Evolutionary conservation across 129 eudicot genomes (phyloP), one percentile per base, ranked within the genome.

Genomic region (Tanacetum coccineum): DNA sequence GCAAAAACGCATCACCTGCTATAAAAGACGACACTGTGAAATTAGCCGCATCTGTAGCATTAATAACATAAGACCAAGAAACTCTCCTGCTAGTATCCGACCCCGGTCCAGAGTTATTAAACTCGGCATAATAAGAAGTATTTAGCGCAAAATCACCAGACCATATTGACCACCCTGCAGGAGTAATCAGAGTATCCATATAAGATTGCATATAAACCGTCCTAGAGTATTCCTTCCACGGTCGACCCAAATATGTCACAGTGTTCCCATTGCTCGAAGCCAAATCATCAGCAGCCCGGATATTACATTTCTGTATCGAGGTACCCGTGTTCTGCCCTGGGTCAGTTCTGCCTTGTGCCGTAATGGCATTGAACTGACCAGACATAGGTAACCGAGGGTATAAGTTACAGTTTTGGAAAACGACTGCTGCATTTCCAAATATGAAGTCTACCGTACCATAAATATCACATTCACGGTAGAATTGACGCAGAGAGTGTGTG

Each of bases 361-460:
- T 86, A 15, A 86, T 86, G 18, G 87, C 79, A 25, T 86, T 86
- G 76, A 80, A 86, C 47, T 86, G 94, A 20, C 78, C 76, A 0
- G 70, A 45, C 36, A 75, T 7, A 4, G 92, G 92, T 14, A 73
- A 74, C 4, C 91, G 79, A 0, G 85, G 81, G 55, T 80, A 83
- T 0, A 82, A 1, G 39, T 75, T 82, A 58, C 93, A 80, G 68
- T 80, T 60, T 44, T 86, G 93, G 42, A 83, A 74, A 2, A 82
- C 80, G 1, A 67, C 78, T 3, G 86, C 86, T 0, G 93, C 86
- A 11, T 86, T 82, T 13, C 95, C 89, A 11, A 87, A 87, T 0
- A 87, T 81, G 81, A 83, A 87, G 10, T 87, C 89, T 0, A 87
- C 74, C 3, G 95, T 87, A 7, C 89, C 95, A 32, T 81, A 83